Conservation (phyloP, 805 yeast genomes). For the Pichia californica region DNA sequence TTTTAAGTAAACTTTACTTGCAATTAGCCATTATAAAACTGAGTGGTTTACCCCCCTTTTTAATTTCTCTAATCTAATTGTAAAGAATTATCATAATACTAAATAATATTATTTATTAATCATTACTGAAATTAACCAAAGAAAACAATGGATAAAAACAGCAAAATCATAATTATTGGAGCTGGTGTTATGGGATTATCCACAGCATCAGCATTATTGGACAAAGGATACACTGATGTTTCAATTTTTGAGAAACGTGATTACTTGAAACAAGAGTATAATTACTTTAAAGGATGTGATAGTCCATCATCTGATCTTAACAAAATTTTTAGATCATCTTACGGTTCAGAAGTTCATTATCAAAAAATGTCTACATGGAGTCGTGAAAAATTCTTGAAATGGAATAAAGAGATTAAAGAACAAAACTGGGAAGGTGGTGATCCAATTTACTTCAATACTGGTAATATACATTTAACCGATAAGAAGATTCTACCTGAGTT, state of each 20-base stretch:
- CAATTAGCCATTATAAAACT: no score
- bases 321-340: conserved; percentile 17
- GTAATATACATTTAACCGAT: conserved; percentile 14
- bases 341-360: conserved; percentile 16
- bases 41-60: no score
- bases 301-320: conserved; percentile 21
- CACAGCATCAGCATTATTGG: conserved; percentile 26
- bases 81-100: no score
- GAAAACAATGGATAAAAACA: conserved; percentile 8
- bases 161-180: conserved; percentile 33
- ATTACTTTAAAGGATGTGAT: conserved; percentile 18
- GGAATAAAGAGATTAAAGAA: conserved; percentile 15
- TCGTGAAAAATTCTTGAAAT: conserved; percentile 13
- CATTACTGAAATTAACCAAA: no score
- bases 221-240: conserved; percentile 16
- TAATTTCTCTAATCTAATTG: no score
- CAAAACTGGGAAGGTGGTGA: conserved; percentile 16
- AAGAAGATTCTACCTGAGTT: conserved; percentile 6
- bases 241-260: conserved; percentile 16
- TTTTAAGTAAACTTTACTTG: no score
- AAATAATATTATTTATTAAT: no score
- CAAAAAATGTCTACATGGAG: conserved; percentile 16
- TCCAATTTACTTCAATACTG: conserved; percentile 16
- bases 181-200: conserved; percentile 48
- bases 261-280: conserved; percentile 13